phyloP scores from a whole-genome alignment of 192 early-diverging fungal genomes.

The Dispira simplex region DNA sequence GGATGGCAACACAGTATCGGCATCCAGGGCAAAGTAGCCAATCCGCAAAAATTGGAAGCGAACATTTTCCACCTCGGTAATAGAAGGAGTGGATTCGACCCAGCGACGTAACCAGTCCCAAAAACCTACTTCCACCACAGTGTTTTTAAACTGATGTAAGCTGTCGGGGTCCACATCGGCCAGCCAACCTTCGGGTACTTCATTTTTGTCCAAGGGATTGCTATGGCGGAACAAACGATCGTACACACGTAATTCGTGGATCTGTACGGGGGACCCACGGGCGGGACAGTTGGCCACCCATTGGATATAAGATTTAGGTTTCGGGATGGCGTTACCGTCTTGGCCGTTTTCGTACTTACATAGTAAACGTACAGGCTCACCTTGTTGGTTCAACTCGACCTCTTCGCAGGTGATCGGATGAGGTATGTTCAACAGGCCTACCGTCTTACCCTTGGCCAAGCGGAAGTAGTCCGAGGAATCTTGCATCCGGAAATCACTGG shows the following conservation, averaged over 20 bases:
- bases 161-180: conserved; percentile 75
- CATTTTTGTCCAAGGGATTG: conserved; percentile 65
- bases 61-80: conserved; percentile 51
- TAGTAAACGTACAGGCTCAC: conserved; percentile 68
- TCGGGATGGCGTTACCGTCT: conserved; percentile 32
- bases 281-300: conserved; percentile 85
- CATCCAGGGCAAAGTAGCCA: conserved; percentile 98
- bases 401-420: conserved; percentile 75
- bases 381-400: conserved; percentile 57
- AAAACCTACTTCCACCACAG: conserved; percentile 73
- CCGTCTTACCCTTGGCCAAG: conserved; percentile 82
- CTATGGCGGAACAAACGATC: conserved; percentile 76
- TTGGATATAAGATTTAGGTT: conserved; percentile 98
- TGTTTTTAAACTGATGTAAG: conserved; percentile 46
- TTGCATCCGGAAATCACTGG: conserved; percentile 82
- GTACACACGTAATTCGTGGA: conserved; percentile 77
- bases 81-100: conserved; percentile 3
- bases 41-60: conserved; percentile 89
- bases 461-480: conserved; percentile 95
- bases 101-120: conserved; percentile 42
- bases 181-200: conserved; percentile 81
- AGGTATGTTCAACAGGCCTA: conserved; percentile 80
- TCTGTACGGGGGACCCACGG: conserved; percentile 64
- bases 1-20: conserved; percentile 55
- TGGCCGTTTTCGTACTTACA: conserved; percentile 61